phyloP scores from a whole-genome alignment of 169 alveolate species.

The Blepharisma undulans region DNA sequence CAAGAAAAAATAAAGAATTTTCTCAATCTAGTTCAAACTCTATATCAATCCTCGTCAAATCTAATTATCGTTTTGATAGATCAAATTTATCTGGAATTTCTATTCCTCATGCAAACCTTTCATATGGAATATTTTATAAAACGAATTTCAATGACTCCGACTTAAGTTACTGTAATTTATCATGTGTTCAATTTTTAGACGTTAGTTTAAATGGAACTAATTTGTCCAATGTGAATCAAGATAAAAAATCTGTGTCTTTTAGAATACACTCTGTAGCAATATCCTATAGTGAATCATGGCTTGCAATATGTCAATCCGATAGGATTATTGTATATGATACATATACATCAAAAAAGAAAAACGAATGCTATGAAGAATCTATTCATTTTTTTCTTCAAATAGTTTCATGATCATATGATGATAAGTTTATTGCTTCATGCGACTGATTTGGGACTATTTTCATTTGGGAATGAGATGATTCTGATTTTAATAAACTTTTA shows the following conservation, averaged over 20 bases:
- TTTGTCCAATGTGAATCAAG: background rate
- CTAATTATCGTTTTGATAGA: background rate
- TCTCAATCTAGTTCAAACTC: background rate
- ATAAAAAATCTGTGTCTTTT: too few relatives aligned
- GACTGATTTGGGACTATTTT: background rate
- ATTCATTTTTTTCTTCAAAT: background rate
- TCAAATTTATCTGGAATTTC: background rate
- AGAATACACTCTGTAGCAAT: background rate
- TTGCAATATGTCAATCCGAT: background rate
- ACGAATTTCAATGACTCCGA: background rate
- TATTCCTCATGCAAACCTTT: background rate
- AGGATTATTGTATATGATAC: background rate
- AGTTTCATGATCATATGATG: background rate
- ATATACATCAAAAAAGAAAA: background rate
- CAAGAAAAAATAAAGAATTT: background rate
- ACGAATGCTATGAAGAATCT: too few relatives aligned
- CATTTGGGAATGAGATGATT: too few relatives aligned
- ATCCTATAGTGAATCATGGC: background rate
- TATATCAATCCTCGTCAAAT: background rate
- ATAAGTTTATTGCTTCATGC: background rate
- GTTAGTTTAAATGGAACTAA: background rate
- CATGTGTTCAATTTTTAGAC: background rate
- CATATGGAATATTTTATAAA: background rate
- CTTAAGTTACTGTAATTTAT: background rate
- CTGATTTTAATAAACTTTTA: too few relatives aligned